Evolutionary conservation across 2,329 filamentous ascomycete genomes (phyloP).

Genomic region (Colletotrichum orchidophilum): DNA sequence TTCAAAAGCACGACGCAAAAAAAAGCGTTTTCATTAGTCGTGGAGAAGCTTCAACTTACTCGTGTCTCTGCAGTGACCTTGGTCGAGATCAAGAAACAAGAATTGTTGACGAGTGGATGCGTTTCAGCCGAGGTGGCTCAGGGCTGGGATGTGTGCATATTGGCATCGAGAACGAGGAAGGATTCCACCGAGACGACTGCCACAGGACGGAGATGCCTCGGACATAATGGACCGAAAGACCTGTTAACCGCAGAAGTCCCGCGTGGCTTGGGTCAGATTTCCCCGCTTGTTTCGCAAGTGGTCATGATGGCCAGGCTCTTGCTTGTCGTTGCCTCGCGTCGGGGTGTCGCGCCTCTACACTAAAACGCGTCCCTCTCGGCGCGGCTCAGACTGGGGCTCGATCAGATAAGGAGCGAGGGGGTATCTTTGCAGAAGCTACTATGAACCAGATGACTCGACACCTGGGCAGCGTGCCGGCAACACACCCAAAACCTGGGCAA

Average conservation of each 20-base stretch:
- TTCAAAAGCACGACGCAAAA: background rate
- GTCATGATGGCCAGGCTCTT: constrained; percentile 10
- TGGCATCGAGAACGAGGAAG: background rate
- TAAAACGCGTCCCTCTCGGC: background rate
- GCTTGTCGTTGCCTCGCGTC: constrained; percentile 1
- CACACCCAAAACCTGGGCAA: background rate
- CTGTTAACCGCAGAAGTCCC: background rate
- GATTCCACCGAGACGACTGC: background rate
- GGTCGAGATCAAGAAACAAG: background rate
- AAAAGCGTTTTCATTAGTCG: background rate
- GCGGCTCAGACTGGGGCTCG: background rate
- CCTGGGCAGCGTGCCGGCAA: background rate
- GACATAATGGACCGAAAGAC: background rate
- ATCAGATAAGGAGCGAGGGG: background rate
- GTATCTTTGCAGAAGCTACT: background rate
- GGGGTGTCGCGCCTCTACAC: background rate
- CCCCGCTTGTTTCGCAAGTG: constrained; percentile 22
- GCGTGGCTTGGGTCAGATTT: background rate
- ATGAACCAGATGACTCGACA: constrained; percentile 9
- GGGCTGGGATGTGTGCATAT: constrained; percentile 11
- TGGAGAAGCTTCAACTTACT: constrained; percentile 20
- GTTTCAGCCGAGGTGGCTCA: constrained; percentile 20
- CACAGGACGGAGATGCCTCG: background rate
- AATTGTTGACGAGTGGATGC: constrained; percentile 3
- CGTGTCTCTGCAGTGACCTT: constrained; percentile 18